Conservation (phyloP, 2,329 filamentous ascomycete genomes). For the Bipolaris gigantea region DNA sequence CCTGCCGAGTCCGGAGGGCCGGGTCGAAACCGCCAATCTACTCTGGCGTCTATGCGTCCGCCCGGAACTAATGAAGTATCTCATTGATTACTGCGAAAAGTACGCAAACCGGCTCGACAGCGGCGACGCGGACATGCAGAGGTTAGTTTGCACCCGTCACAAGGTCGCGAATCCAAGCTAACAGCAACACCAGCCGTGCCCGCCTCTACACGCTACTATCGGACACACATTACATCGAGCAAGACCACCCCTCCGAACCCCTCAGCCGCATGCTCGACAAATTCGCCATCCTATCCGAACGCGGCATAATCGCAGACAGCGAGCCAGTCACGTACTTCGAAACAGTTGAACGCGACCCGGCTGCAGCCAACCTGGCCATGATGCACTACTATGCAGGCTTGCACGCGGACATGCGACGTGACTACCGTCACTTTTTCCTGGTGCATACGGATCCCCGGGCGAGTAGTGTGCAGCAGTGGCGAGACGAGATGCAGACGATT, state of each 20-base stretch:
- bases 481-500: conserved; percentile 26
- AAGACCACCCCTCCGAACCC: conserved; percentile 19
- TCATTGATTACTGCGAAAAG: conserved; percentile 25
- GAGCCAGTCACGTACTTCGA: conserved; percentile 31
- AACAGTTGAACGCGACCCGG: conserved; percentile 17
- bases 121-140: conserved; percentile 18
- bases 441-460: conserved; percentile 34
- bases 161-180: not conserved
- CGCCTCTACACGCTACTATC: conserved; percentile 32
- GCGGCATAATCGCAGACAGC: conserved; percentile 21
- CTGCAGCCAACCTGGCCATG: conserved; percentile 32
- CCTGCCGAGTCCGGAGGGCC: conserved; percentile 18
- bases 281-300: conserved; percentile 37
- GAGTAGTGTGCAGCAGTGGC: conserved; percentile 25
- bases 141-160: conserved; percentile 10
- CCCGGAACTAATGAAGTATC: conserved; percentile 35
- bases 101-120: conserved; percentile 23
- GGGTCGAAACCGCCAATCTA: conserved; percentile 26
- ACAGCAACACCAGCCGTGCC: conserved; percentile 15
- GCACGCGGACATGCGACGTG: conserved; percentile 25
- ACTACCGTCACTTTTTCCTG: conserved; percentile 38
- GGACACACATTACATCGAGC: conserved; percentile 29
- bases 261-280: conserved; percentile 24
- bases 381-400: conserved; percentile 30
- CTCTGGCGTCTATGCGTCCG: conserved; percentile 40